Conservation (phyloP, 257 asterid genomes). For the Rauvolfia tetraphylla region DNA sequence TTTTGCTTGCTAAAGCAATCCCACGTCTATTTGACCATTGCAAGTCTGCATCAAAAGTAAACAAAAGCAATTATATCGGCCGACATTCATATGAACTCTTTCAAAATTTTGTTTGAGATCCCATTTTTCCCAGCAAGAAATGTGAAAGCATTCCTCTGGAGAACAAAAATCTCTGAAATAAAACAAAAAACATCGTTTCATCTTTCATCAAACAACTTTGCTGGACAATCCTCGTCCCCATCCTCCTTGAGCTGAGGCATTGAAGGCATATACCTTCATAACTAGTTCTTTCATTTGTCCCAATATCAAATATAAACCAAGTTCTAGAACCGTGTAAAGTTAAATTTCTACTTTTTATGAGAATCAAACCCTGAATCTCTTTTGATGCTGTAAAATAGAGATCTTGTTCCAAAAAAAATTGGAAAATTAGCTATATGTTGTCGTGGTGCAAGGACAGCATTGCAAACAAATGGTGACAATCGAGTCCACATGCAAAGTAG, state of each 20-base stretch:
- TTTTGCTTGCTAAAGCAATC: not conserved
- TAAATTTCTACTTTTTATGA: too few species aligned
- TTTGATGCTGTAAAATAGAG: too few species aligned
- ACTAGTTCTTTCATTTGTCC: too few species aligned
- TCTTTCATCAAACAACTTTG: not conserved
- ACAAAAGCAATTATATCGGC: not conserved
- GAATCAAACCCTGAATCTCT: too few species aligned
- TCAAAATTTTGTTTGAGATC: not conserved
- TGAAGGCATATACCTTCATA: too few species aligned
- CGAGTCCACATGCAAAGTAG: not conserved
- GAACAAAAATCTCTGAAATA: not conserved
- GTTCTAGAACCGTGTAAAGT: too few species aligned
- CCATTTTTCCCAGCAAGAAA: not conserved
- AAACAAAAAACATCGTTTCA: too few species aligned
- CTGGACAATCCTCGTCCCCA: not conserved
- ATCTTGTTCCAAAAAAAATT: too few species aligned
- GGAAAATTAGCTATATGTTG: too few species aligned
- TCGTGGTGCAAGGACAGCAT: too few species aligned
- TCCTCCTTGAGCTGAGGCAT: too few species aligned
- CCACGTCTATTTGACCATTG: not conserved
- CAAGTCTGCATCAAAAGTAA: not conserved
- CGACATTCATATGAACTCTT: not conserved
- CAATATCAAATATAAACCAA: too few species aligned
- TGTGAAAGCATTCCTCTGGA: not conserved
- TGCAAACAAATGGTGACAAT: not conserved